A percentile compares a stretch with the other conserved stretches of the same genome.
Conservation (phyloP, 148 eudicot species). For the Vaccinium vitisidaea region DNA sequence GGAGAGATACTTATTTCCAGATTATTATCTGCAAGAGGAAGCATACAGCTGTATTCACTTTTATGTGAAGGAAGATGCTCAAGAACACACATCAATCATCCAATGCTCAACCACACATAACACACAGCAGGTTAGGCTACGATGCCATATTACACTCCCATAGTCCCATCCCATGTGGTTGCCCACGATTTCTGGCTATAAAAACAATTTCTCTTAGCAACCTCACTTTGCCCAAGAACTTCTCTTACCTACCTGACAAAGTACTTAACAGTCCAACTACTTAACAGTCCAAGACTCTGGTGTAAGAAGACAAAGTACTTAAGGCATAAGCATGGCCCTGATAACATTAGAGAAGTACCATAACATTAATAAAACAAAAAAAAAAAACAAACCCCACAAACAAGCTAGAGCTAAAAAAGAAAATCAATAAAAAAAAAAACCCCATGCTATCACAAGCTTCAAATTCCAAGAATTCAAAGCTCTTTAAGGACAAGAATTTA, state of each 20-base stretch:
- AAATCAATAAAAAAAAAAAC: not conserved
- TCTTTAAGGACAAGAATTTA: conserved; percentile 12
- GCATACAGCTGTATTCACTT: not conserved
- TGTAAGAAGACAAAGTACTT: not conserved
- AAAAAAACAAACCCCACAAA: not conserved
- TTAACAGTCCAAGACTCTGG: not conserved
- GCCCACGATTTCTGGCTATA: not conserved
- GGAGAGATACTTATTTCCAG: not conserved
- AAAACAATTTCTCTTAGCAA: not conserved
- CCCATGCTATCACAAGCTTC: not conserved
- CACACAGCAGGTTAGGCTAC: not conserved
- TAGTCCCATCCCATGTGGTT: not conserved
- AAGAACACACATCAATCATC: not conserved
- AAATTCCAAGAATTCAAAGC: not conserved
- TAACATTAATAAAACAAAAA: not conserved
- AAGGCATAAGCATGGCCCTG: not conserved
- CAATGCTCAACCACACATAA: not conserved
- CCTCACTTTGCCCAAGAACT: not conserved
- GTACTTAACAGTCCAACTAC: not conserved
- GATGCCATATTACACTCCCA: not conserved
- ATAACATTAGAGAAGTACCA: conserved; percentile 1
- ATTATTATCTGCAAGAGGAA: not conserved
- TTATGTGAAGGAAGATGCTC: not conserved
- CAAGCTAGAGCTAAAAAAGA: conserved; percentile 6
- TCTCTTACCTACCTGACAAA: not conserved